Conservation (phyloP, 148 eudicot species). For the Amaranthus cruentus region DNA sequence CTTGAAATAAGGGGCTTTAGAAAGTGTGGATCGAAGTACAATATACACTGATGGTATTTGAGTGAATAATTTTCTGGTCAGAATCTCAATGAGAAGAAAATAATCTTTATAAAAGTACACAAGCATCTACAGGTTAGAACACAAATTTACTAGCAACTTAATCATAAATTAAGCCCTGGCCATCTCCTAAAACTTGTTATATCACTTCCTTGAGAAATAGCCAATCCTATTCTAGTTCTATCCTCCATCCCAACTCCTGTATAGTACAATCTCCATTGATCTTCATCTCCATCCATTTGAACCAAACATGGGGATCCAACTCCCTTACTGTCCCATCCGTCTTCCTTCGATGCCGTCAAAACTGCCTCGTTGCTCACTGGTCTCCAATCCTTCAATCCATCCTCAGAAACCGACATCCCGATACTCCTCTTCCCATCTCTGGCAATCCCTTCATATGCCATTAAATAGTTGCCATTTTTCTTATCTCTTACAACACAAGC, state of each 20-base stretch:
- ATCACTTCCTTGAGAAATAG: constrained; percentile 50
- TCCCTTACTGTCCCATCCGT: constrained; percentile 64
- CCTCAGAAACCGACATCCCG: constrained; percentile 54
- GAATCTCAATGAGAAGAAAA: background rate
- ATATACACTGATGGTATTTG: too few species aligned
- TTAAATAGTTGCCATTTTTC: constrained; percentile 59
- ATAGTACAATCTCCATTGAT: constrained; percentile 74
- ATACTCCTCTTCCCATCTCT: constrained; percentile 51
- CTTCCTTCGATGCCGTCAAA: constrained; percentile 29
- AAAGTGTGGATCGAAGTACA: too few species aligned
- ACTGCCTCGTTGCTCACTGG: constrained; percentile 40
- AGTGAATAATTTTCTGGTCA: too few species aligned
- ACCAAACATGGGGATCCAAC: constrained; percentile 72
- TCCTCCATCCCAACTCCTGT: constrained; percentile 52
- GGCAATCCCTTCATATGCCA: constrained; percentile 74
- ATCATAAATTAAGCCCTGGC: constrained; percentile 45
- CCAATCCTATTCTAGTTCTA: constrained; percentile 62
- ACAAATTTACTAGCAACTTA: background rate
- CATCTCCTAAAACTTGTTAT: constrained; percentile 43
- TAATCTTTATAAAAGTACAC: background rate
- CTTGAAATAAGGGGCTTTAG: too few species aligned
- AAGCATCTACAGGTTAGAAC: constrained; percentile 1
- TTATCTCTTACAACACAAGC: constrained; percentile 43
- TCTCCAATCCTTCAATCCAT: constrained; percentile 67
- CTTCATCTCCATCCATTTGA: constrained; percentile 58